phyloP scores from a whole-genome alignment of 108 stramenopile genomes.

The Cyclotella cryptica region DNA sequence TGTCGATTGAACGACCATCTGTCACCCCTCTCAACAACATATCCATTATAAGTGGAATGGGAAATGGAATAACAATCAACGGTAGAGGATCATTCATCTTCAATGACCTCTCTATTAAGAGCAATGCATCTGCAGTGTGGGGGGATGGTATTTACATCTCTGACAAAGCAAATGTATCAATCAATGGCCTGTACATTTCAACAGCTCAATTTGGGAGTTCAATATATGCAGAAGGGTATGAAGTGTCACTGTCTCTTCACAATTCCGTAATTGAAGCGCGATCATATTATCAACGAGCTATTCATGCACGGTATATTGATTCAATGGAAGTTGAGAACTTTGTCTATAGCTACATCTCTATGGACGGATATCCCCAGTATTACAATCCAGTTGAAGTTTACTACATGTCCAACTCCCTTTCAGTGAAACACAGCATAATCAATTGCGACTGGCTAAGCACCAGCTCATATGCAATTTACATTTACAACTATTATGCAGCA shows the following conservation, averaged over 20 bases:
- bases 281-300: neutral
- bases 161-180: constrained; percentile 1
- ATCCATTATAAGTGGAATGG: constrained; percentile 12
- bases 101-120: constrained; percentile 4
- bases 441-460: constrained; percentile 4
- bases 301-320: neutral
- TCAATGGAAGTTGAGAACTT: constrained; percentile 1
- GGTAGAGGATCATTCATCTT: constrained; percentile 22
- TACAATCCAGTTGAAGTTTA: neutral
- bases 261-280: neutral
- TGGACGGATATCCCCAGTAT: neutral
- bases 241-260: neutral
- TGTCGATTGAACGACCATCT: neutral
- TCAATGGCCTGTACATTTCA: constrained; percentile 14
- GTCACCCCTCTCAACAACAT: neutral
- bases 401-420: neutral
- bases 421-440: constrained; percentile 7
- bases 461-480: neutral
- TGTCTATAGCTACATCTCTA: neutral
- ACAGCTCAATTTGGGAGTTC: constrained; percentile 8
- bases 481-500: neutral
- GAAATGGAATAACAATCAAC: constrained; percentile 12
- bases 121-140: neutral
- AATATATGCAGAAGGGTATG: neutral
- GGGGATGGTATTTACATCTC: neutral